Percentiles rank a stretch among this genome's conserved stretches.
Evolutionary conservation across 441 rosid genomes (phyloP).

Genomic region (Adansonia gregorii): DNA sequence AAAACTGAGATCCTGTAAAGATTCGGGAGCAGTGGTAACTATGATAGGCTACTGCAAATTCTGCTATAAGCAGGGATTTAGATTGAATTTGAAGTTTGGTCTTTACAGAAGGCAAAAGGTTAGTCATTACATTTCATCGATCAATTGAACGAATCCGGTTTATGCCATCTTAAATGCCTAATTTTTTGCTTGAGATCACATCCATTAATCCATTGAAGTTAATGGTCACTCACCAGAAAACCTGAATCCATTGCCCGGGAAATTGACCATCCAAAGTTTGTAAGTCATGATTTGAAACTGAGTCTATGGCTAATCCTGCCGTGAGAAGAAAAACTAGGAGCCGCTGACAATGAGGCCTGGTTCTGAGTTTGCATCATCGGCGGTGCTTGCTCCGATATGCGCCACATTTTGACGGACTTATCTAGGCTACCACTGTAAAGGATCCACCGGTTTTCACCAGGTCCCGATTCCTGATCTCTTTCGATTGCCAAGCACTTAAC

Average conservation of each 20-base stretch:
- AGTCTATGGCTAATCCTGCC: constrained; percentile 38
- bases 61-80: background rate
- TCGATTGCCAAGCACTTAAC: constrained; percentile 85
- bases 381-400: constrained; percentile 63
- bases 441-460: constrained; percentile 60
- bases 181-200: too few relatives aligned
- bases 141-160: too few relatives aligned
- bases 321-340: constrained; percentile 51
- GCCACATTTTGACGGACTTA: constrained; percentile 87
- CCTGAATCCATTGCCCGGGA: too few relatives aligned
- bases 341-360: constrained; percentile 28
- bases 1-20: background rate
- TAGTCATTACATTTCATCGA: background rate
- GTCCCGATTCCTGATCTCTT: constrained; percentile 51
- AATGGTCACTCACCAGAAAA: too few relatives aligned
- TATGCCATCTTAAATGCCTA: too few relatives aligned
- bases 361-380: constrained; percentile 39
- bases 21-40: background rate
- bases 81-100: background rate
- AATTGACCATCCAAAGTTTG: too few relatives aligned
- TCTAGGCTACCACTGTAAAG: constrained; percentile 91
- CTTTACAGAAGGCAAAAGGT: background rate
- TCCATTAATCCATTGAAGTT: too few relatives aligned
- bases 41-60: too few relatives aligned
- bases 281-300: too few relatives aligned